Evolutionary conservation across 345 rosid genomes (phyloP).

Genomic region (Aquilaria malaccensis): DNA sequence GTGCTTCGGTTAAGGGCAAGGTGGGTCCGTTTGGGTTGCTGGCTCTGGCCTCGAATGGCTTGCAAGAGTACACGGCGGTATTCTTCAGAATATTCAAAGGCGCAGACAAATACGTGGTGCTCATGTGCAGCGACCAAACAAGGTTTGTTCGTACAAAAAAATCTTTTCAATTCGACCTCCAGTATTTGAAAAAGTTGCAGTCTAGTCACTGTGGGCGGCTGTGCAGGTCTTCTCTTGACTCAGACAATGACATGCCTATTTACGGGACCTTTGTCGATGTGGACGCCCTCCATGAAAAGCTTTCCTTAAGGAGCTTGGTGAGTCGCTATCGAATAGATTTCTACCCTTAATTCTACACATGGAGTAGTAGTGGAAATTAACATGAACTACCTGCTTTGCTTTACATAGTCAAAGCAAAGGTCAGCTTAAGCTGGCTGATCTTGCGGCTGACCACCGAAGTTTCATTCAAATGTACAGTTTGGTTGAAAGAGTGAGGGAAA

Average conservation of each 20-base stretch:
- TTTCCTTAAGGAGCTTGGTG: conserved; percentile 59
- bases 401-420: no score
- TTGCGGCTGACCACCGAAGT: no score
- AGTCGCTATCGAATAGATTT: conserved; percentile 13
- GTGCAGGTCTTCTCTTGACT: conserved; percentile 37
- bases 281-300: conserved; percentile 30
- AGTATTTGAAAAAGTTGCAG: no score
- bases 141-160: conserved; percentile 18
- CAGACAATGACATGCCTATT: conserved; percentile 28
- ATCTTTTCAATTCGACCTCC: not conserved
- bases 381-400: no score
- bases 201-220: no score
- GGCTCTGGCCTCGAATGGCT: conserved; percentile 39
- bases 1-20: conserved; percentile 32
- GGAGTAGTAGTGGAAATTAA: no score
- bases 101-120: conserved; percentile 30
- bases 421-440: no score
- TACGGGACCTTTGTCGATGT: conserved; percentile 59
- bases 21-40: conserved; percentile 66
- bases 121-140: conserved; percentile 71
- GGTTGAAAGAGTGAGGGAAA: no score
- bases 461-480: no score
- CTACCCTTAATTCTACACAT: no score
- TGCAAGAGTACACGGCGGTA: conserved; percentile 52
- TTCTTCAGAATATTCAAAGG: conserved; percentile 53